Percentiles rank a stretch among this genome's conserved stretches.
These are phyloP conservation scores for Paspalum vaginatum DNA, from an alignment of 176 grass and related monocot genomes.

Conservation along the genomic window DNA sequence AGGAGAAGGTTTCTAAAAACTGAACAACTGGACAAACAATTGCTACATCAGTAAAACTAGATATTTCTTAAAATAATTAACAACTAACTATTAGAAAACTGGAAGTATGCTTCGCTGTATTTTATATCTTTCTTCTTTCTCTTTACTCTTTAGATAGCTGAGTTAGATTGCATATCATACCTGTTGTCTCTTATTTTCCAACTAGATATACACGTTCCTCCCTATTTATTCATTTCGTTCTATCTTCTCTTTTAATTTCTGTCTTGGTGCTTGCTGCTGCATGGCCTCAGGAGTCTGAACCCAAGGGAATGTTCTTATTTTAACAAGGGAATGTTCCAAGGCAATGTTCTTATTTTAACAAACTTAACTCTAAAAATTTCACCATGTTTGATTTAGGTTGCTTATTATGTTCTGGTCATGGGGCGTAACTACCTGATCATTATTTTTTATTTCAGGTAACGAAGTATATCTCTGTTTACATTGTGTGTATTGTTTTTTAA, in stretches of 20 bases:
- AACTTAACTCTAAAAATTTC: no score
- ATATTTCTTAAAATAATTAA: not conserved
- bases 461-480: no score
- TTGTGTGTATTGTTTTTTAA: no score
- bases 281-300: constrained; percentile 84
- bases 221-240: constrained; percentile 65
- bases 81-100: not conserved
- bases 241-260: constrained; percentile 54
- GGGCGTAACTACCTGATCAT: no score
- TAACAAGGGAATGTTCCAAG: no score
- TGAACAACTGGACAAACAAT: no score
- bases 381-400: no score
- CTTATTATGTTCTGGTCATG: no score
- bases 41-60: not conserved
- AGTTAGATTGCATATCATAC: constrained; percentile 49
- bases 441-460: no score
- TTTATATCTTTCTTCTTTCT: constrained; percentile 35
- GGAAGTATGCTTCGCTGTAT: constrained; percentile 39
- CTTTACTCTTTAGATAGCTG: constrained; percentile 42
- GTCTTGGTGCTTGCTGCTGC: constrained; percentile 49
- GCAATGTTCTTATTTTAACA: no score
- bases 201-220: constrained; percentile 55
- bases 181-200: constrained; percentile 52
- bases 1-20: no score
- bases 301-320: no score